Conservation (phyloP, 2,329 filamentous ascomycete species). For the Arthrobotrys pseudoclavata region DNA sequence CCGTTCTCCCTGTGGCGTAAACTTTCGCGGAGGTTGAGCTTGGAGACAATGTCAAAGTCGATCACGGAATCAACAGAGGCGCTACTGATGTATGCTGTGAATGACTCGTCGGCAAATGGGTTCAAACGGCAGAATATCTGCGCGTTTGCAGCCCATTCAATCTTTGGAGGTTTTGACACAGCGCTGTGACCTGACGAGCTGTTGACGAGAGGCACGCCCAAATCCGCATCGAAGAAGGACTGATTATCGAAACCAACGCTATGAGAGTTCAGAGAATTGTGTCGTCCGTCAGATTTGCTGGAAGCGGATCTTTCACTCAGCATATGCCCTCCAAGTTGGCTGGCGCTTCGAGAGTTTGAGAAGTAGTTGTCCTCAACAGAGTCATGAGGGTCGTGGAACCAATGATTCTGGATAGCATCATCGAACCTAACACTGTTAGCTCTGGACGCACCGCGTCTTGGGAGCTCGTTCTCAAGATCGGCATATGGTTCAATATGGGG, state of each 20-base stretch:
- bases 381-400: conserved; percentile 84
- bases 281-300: conserved; percentile 82
- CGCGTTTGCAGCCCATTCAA: conserved; percentile 93
- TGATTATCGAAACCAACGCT: conserved; percentile 80
- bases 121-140: conserved; percentile 91
- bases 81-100: conserved; percentile 74
- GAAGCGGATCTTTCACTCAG: conserved; percentile 93
- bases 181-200: conserved; percentile 79
- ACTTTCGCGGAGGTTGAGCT: conserved; percentile 56
- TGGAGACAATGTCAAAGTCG: conserved; percentile 67
- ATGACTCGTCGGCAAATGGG: conserved; percentile 79
- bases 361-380: conserved; percentile 78
- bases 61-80: conserved; percentile 91
- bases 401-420: conserved; percentile 91
- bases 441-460: conserved; percentile 86
- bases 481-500: conserved; percentile 85
- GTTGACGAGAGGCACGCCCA: conserved; percentile 77
- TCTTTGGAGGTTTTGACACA: conserved; percentile 90
- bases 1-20: conserved; percentile 50
- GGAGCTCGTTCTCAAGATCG: conserved; percentile 84
- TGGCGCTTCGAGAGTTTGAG: conserved; percentile 80
- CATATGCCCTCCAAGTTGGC: conserved; percentile 80
- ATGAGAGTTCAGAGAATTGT: conserved; percentile 89
- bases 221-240: conserved; percentile 72
- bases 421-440: conserved; percentile 98